Percentiles rank a stretch among this genome's conserved stretches.
phyloP scores from a whole-genome alignment of 495 filamentous ascomycete genomes.

The Neurospora sp. region DNA sequence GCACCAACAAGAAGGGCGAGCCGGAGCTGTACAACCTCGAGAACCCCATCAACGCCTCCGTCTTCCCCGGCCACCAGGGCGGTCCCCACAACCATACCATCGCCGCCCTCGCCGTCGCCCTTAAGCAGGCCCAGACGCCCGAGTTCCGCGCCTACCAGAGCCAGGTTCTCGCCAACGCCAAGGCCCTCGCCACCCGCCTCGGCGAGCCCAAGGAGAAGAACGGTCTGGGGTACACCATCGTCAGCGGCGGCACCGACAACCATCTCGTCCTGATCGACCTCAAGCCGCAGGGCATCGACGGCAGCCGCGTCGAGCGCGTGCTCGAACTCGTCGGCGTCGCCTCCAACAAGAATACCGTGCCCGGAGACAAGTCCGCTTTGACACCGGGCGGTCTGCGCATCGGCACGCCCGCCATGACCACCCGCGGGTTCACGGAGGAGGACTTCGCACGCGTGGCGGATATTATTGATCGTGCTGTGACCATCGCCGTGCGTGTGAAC shows the following conservation, averaged over 20 bases:
- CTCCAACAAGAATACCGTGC: slow-evolving; percentile 97
- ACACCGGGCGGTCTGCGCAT: slow-evolving; percentile 87
- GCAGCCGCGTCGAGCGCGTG: slow-evolving; percentile 87
- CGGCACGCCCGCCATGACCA: slow-evolving; percentile 96
- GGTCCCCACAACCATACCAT: slow-evolving; percentile 99
- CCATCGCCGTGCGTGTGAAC: slow-evolving; percentile 73
- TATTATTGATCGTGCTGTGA: slow-evolving; percentile 85
- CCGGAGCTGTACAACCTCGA: slow-evolving; percentile 85
- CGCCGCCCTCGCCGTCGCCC: slow-evolving; percentile 83
- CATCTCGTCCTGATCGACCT: slow-evolving; percentile 93
- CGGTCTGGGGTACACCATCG: slow-evolving; percentile 80
- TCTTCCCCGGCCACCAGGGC: slow-evolving; percentile 98
- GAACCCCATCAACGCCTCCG: slow-evolving; percentile 86
- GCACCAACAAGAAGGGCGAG: slow-evolving; percentile 79
- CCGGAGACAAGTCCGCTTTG: slow-evolving; percentile 86
- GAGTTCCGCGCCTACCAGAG: slow-evolving; percentile 87
- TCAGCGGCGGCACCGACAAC: slow-evolving; percentile 92
- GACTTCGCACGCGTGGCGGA: slow-evolving; percentile 88
- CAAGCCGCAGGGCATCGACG: slow-evolving; percentile 82
- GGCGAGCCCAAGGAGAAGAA: slow-evolving; percentile 62
- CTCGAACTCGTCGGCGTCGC: slow-evolving; percentile 92
- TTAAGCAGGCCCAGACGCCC: slow-evolving; percentile 83
- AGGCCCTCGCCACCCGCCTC: slow-evolving; percentile 69
- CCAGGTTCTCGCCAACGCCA: slow-evolving; percentile 77
- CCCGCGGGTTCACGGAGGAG: slow-evolving; percentile 73